Conservation (phyloP, 2,329 filamentous ascomycete genomes). For the Blastomyces percursus region DNA sequence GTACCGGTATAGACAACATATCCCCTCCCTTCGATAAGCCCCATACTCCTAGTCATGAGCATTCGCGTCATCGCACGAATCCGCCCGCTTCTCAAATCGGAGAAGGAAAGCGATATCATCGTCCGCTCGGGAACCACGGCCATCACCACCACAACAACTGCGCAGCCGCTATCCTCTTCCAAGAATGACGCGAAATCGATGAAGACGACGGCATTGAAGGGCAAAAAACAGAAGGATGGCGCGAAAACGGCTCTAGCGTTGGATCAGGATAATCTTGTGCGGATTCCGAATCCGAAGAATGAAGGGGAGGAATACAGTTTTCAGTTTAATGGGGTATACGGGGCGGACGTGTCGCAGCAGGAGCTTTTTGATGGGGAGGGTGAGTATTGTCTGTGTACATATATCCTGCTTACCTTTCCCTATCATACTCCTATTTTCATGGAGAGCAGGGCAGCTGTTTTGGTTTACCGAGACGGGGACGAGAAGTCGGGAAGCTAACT, state of each 20-base stretch:
- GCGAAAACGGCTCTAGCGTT: constrained; percentile 18
- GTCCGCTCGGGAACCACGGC: constrained; percentile 51
- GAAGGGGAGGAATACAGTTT: constrained; percentile 85
- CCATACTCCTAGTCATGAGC: constrained; percentile 22
- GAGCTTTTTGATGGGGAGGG: constrained; percentile 82
- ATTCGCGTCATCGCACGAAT: constrained; percentile 86
- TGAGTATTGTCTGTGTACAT: constrained; percentile 32
- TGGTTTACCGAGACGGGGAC: background rate
- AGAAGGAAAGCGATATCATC: constrained; percentile 79
- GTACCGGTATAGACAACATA: background rate
- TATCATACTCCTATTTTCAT: background rate
- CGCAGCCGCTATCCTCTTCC: background rate
- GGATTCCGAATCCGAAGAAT: constrained; percentile 91
- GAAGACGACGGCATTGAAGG: constrained; percentile 15
- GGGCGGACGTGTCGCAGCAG: constrained; percentile 67
- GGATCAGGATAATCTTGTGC: constrained; percentile 57
- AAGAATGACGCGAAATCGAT: constrained; percentile 14
- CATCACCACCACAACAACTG: background rate
- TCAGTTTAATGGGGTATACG: constrained; percentile 88
- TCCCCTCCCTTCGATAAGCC: background rate
- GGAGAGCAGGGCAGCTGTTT: background rate
- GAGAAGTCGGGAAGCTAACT: background rate
- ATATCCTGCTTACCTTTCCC: background rate
- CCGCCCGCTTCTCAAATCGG: constrained; percentile 73
- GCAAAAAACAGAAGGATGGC: constrained; percentile 19